Conservation (phyloP, 1,139 yeast species). For the Saccharomyces pastorianus region DNA sequence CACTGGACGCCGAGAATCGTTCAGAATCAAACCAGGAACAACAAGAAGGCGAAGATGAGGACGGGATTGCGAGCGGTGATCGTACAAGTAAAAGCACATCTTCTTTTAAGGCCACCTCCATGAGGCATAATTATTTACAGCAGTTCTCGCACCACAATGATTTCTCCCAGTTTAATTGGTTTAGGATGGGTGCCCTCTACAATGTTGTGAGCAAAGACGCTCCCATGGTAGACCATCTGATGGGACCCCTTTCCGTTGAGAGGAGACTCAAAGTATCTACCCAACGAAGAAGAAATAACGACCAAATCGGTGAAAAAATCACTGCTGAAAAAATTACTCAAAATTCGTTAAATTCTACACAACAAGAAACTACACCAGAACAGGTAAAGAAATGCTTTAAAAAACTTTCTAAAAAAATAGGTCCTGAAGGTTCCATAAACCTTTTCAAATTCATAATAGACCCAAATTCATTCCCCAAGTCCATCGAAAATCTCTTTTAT, state of each 20-base stretch:
- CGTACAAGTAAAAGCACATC: constrained; percentile 14
- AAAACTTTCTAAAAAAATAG: constrained; percentile 32
- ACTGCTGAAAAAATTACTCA: constrained; percentile 52
- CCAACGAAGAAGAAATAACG: constrained; percentile 37
- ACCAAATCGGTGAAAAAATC: constrained; percentile 37
- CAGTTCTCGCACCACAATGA: constrained; percentile 23
- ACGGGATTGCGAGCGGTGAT: constrained; percentile 7
- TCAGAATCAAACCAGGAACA: constrained; percentile 15
- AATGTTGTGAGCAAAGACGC: constrained; percentile 43
- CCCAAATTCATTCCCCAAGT: constrained; percentile 67
- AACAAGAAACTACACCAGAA: constrained; percentile 51
- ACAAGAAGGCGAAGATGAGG: constrained; percentile 10
- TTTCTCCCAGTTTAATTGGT: constrained; percentile 45
- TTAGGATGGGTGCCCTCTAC: constrained; percentile 49
- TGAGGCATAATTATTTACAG: constrained; percentile 14
- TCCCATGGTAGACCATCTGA: constrained; percentile 49
- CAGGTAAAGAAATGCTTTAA: constrained; percentile 47
- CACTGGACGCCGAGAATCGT: constrained; percentile 17
- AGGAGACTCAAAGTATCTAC: constrained; percentile 37
- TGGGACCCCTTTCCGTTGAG: constrained; percentile 68
- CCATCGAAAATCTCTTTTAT: constrained; percentile 77
- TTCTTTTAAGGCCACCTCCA: constrained; percentile 13
- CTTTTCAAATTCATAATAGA: constrained; percentile 62
- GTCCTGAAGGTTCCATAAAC: constrained; percentile 38
- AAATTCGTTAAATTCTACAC: constrained; percentile 41